Evolutionary conservation across 1,284 basidiomycete genomes (phyloP).

Genomic region (Ustilago bromivora): DNA sequence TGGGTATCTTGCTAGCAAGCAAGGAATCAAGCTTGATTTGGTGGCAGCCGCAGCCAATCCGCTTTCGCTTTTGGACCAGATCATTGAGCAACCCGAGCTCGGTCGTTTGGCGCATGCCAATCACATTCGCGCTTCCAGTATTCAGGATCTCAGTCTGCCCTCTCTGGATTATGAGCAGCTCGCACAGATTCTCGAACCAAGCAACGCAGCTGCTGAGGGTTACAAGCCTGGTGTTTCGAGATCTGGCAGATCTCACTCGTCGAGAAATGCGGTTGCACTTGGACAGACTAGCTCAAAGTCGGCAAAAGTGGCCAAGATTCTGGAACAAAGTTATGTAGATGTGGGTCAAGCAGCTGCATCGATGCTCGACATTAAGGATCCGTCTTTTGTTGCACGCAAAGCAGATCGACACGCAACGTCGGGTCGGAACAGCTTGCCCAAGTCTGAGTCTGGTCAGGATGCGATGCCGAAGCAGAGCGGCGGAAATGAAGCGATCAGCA

Average conservation of each 20-base stretch:
- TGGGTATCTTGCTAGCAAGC: constrained; percentile 54
- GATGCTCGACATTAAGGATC: constrained; percentile 45
- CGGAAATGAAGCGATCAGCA: constrained; percentile 9
- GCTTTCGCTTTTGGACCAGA: constrained; percentile 37
- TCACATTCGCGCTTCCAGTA: constrained; percentile 22
- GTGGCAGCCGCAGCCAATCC: constrained; percentile 56
- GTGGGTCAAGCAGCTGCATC: constrained; percentile 53
- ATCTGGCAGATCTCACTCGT: constrained; percentile 4
- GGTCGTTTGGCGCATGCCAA: constrained; percentile 43
- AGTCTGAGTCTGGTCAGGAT: neutral
- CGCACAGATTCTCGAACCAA: constrained; percentile 46
- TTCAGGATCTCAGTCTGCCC: constrained; percentile 38
- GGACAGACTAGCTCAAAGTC: constrained; percentile 1
- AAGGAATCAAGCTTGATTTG: constrained; percentile 55
- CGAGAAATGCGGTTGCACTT: neutral
- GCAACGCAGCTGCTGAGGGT: constrained; percentile 35
- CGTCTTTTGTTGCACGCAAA: constrained; percentile 8
- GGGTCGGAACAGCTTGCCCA: neutral
- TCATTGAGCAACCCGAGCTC: constrained; percentile 32
- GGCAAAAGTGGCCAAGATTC: constrained; percentile 15
- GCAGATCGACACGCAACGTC: neutral
- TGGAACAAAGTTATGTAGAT: constrained; percentile 60
- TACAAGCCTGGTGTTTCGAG: constrained; percentile 24
- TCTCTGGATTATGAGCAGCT: constrained; percentile 48
- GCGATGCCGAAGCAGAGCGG: neutral